phyloP scores from a whole-genome alignment of 305 asterid genomes.

The Solanum hybrid region DNA sequence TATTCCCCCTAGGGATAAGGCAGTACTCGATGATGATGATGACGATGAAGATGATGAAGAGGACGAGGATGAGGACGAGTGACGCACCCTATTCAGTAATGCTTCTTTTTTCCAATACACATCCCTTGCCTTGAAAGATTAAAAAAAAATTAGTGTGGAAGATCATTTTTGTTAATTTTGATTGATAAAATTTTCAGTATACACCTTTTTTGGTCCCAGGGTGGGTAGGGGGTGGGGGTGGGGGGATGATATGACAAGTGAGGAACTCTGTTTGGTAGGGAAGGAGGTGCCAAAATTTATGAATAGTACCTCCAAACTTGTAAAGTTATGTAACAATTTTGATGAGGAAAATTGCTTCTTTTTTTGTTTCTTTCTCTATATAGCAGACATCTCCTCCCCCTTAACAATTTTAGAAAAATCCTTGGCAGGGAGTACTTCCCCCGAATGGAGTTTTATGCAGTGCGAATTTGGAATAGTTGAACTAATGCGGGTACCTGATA shows the following conservation, averaged over 20 bases:
- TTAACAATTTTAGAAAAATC: too few relatives aligned
- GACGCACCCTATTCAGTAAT: neutral
- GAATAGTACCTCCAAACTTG: neutral
- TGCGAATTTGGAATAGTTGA: too few relatives aligned
- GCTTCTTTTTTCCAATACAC: neutral
- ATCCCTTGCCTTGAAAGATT: neutral
- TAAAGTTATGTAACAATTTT: conserved; percentile 1
- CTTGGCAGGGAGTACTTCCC: too few relatives aligned
- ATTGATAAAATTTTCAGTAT: neutral
- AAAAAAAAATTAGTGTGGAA: neutral
- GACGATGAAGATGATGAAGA: neutral
- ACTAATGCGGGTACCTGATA: too few relatives aligned
- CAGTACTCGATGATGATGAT: neutral
- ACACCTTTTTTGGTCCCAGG: neutral
- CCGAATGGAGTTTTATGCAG: too few relatives aligned
- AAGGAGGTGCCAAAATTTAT: neutral
- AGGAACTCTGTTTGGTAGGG: neutral
- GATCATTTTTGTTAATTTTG: neutral
- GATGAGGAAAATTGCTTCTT: neutral
- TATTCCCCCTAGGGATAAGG: neutral
- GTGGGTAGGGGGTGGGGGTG: neutral
- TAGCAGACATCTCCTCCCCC: neutral
- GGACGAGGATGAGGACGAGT: neutral
- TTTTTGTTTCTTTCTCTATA: neutral
- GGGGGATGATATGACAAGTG: neutral